Base-by-base conservation (phyloP, 2,329 filamentous ascomycete species). In the Huntiella bhutanensis region DNA sequence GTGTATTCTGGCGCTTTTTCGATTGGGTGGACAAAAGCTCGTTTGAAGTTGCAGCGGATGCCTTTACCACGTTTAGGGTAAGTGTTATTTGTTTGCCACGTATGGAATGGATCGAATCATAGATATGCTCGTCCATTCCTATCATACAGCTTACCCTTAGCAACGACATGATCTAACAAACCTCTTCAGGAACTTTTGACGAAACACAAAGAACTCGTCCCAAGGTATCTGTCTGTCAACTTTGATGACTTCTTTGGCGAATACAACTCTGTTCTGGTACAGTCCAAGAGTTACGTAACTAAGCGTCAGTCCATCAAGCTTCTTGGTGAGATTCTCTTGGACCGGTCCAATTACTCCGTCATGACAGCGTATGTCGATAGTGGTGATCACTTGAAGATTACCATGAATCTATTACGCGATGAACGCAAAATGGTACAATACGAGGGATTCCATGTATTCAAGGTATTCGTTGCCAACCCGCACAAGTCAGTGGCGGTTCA, bases 371-470 rank as follows among this genome's bases (percentile, higher is more conserved):
- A 96, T 59, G 91, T 98, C 49, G 87, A 94, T 60, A 80, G 82
- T 42, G 87, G 87, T 50, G 88, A 96, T 59, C 87, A 98, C 58
- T 73, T 98, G 55, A 98, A 98, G 66, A 82, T 96, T 53, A 91
- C 87, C 66, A 98, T 98, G 91, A 96, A 93, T 61, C 70, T 98
- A 50, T 68, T 98, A 51, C 80, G 86, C 54, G 91, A 96, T 60
- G 88, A 96, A 61, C 77, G 88, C 54, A 91, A 93, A 62, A 98
- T 98, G 87, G 91, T 98, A 51, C 91, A 96, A 63, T 98, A 98
- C 60, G 91, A 98, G 61, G 91, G 87, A 5, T 98, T 98, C 61
- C 91, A 98, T 60, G 88, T 98, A 37, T 98, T 98, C 72, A 98
- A 98, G 69, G 88, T 98, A 52, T 98, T 98, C 62, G 91, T 96